Base-by-base conservation (phyloP, 2,329 filamentous ascomycete species). In the Verticillium albo-atrum region DNA sequence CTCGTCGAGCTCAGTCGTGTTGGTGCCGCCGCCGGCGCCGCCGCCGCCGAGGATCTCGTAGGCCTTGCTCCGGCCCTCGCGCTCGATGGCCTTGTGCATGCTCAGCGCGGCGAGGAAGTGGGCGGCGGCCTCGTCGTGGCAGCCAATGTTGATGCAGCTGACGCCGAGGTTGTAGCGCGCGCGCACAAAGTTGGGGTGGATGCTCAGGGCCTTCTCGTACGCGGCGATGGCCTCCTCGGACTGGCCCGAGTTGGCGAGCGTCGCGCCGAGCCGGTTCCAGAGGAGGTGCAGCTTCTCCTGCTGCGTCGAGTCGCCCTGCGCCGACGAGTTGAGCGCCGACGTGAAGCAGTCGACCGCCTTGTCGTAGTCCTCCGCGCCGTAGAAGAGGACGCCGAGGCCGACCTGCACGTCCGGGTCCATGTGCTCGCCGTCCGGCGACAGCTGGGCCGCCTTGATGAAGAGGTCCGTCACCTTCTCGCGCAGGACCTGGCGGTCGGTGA, bases 341-440 rank as follows among this genome's bases (percentile, higher is more conserved):
- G 89, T 90, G 84, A 99, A 99, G 80, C 96, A 99, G 79, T 99
- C 95, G 37, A 99, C 94, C 0, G 95, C 95, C 79, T 99, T 99
- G 72, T 95, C 91, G 78, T 97, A 98, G 71, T 98, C 94, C 75
- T 99, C 95, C 30, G 91, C 92, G 56, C 94, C 95, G 76, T 99
- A 99, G 79, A 99, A 98, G 17, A 99, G 84, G 4, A 99, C 95
- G 35, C 96, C 96, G 1, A 99, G 83, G 1, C 95, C 95, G 60
- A 99, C 95, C 76, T 99, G 96, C 7, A 99, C 95, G 72, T 99
- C 95, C 0, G 95, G 95, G 70, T 99, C 96, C 90, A 99, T 98
- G 69, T 95, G 91, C 69, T 92, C 91, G 62, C 94, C 95, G 55
- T 91, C 89, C 0, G 95, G 95, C 30, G 91, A 95, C 55, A 97